These are phyloP conservation scores for Neurospora sp. DNA, from an alignment of 495 filamentous ascomycete genomes.

Conservation along the genomic window DNA sequence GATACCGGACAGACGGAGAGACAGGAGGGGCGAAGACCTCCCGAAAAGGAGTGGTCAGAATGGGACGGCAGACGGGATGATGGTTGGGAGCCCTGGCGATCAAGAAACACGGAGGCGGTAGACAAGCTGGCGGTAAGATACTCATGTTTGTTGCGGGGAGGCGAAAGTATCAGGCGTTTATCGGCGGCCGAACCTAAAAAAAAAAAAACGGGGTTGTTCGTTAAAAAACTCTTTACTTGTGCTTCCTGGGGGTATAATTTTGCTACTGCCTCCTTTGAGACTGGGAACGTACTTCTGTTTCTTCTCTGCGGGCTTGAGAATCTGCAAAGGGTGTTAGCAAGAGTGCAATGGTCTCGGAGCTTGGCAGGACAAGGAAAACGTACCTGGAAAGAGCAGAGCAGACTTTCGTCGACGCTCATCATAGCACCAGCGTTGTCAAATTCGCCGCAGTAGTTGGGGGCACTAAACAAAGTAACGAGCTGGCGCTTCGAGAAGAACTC, in stretches of 20 bases:
- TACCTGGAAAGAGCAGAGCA: conserved; percentile 99
- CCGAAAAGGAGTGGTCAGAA: conserved; percentile 13
- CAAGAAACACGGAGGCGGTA: conserved; percentile 16
- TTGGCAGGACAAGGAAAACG: conserved; percentile 17
- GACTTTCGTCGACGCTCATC: conserved; percentile 99
- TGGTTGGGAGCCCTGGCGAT: conserved; percentile 11
- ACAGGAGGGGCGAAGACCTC: neutral
- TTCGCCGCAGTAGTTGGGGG: conserved; percentile 98
- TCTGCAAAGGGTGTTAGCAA: conserved; percentile 43
- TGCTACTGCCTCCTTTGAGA: conserved; percentile 62
- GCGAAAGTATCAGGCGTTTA: conserved; percentile 37
- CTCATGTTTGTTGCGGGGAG: conserved; percentile 7
- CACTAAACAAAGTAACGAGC: conserved; percentile 94
- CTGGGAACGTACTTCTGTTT: conserved; percentile 99
- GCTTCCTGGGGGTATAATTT: conserved; percentile 86
- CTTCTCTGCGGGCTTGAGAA: conserved; percentile 99
- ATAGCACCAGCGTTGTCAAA: conserved; percentile 99
- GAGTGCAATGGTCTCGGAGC: neutral
- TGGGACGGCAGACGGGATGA: conserved; percentile 7
- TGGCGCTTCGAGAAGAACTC: conserved; percentile 99
- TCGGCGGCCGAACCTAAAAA: conserved; percentile 96
- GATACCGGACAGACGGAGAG: neutral
- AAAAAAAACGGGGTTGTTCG: conserved; percentile 68
- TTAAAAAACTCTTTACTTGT: conserved; percentile 64
- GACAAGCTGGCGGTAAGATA: conserved; percentile 9